Base-by-base conservation (phyloP, 2,329 filamentous ascomycete species). In the Fusarium nanum region DNA sequence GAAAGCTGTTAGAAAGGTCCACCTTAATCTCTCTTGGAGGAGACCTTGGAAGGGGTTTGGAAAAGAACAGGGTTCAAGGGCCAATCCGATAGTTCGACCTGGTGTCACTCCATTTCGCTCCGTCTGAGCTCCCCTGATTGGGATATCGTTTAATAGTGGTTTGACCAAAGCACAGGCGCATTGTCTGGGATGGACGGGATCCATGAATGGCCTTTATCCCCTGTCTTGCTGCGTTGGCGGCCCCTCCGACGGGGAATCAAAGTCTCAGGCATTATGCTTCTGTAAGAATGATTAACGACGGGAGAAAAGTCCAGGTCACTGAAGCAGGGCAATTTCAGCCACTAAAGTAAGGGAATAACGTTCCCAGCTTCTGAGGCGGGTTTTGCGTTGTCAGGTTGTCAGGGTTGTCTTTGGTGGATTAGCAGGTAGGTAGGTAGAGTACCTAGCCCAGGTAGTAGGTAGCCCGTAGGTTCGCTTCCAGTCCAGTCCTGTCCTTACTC, bases 21-120 rank as follows among this genome's bases (percentile, higher is more conserved):
- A 71, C 68, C 53, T 34, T 65, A 71, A 71, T 71, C 53, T 71
- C 68, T 71, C 68, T 67, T 72, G 49, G 56, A 68, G 64, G 49
- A 64, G 67, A 56, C 58, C 40, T 60, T 70, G 68, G 68, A 68
- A 69, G 68, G 68, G 64, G 68, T 30, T 16, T 64, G 56, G 25
- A 57, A 63, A 58, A 40, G 57, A 56, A 68, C 52, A 52, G 68
- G 68, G 32, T 42, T 56, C 25, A 34, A 62, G 68, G 28, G 44
- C 68, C 60, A 71, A 66, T 69, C 68, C 60, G 56, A 56, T 72
- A 65, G 54, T 49, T 63, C 45, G 50, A 42, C 47, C 60, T 64
- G 40, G 65, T 69, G 56, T 65, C 64, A 48, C 65, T 67, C 64
- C 64, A 67, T 67, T 30, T 70, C 62, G 67, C 62, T 70, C 67